Conservation (phyloP, 2,329 filamentous ascomycete genomes). For the Paecilomyces formosus region DNA sequence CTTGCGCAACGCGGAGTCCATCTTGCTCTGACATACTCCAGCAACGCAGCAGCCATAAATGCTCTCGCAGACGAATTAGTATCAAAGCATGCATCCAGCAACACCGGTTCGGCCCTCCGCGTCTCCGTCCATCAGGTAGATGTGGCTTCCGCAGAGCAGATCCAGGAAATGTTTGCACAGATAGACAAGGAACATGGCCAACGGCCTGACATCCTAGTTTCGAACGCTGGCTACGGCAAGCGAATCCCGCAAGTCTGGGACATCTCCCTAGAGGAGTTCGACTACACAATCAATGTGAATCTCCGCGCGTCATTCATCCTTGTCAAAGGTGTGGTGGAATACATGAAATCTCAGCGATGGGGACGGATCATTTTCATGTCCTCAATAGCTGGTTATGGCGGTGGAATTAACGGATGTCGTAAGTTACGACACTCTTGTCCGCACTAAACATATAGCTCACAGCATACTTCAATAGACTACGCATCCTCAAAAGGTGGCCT, state of each 20-base stretch:
- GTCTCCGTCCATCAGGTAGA: constrained; percentile 54
- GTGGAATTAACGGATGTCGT: constrained; percentile 57
- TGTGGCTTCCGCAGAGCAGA: constrained; percentile 47
- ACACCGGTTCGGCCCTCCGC: constrained; percentile 14
- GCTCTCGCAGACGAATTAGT: constrained; percentile 38
- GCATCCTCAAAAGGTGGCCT: constrained; percentile 57
- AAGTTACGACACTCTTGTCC: constrained; percentile 8
- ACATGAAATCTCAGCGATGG: constrained; percentile 55
- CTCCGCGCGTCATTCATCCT: constrained; percentile 56
- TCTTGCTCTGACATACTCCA: constrained; percentile 54
- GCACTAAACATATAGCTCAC: not conserved
- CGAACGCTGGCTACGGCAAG: constrained; percentile 61
- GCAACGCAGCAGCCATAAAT: constrained; percentile 41
- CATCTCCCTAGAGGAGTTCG: constrained; percentile 57
- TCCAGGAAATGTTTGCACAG: constrained; percentile 48
- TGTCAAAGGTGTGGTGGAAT: constrained; percentile 51
- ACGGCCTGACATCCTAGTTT: constrained; percentile 56
- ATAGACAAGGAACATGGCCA: constrained; percentile 47
- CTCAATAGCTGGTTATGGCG: constrained; percentile 56
- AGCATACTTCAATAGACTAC: constrained; percentile 27
- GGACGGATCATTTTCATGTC: constrained; percentile 59
- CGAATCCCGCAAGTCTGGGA: constrained; percentile 51
- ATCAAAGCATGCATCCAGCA: constrained; percentile 16
- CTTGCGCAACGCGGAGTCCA: constrained; percentile 47
- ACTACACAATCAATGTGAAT: constrained; percentile 56